Base-by-base conservation (phyloP, 1,284 basidiomycete species). In the Amylostereum chailletii region DNA sequence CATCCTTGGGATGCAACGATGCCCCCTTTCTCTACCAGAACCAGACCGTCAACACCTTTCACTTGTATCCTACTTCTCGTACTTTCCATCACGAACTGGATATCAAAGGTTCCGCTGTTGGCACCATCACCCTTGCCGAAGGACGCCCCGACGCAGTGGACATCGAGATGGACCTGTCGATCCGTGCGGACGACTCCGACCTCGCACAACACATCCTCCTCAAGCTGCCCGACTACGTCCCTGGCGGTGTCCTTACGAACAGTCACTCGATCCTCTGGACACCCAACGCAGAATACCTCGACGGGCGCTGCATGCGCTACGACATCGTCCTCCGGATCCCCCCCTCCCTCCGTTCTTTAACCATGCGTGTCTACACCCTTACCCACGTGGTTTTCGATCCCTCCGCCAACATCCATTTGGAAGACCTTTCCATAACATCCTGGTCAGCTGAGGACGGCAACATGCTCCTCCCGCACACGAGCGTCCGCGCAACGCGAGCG, bases 281-380 rank as follows among this genome's bases (percentile, higher is more conserved):
- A 43, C 62, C 51, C 46, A 54, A 7, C 41, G 59, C 50, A 46
- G 41, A n/a, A n/a, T 37, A 37, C n/a, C 36, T 54, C 7, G 36
- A 39, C 8, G 53, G 62, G n/a, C 51, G 58, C 11, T 82, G 79
- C 65, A 68, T 77, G 58, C 75, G 77, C 46, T 81, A 69, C 59
- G 79, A 81, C 60, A 62, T 77, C 50, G 71, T 65, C 31, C 62
- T 80, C 55, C 71, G 66, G 55, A 59, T 81, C 34, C 80, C 79
- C 8, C 66, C 69, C 4, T 63, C 58, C 8, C 65, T 81, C 34
- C 71, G 70, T 56, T 69, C 69, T 46, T 66, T 82, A 19, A 63
- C 71, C 41, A 55, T 82, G 41, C 58, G 61, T 37, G 51, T 64
- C 38, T 70, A 72, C 54, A 57, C 71, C 2, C 54, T 62, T 34